These are phyloP conservation scores for Phoma sp. DNA, from an alignment of 2,329 filamentous ascomycete species.

Conservation along the genomic window DNA sequence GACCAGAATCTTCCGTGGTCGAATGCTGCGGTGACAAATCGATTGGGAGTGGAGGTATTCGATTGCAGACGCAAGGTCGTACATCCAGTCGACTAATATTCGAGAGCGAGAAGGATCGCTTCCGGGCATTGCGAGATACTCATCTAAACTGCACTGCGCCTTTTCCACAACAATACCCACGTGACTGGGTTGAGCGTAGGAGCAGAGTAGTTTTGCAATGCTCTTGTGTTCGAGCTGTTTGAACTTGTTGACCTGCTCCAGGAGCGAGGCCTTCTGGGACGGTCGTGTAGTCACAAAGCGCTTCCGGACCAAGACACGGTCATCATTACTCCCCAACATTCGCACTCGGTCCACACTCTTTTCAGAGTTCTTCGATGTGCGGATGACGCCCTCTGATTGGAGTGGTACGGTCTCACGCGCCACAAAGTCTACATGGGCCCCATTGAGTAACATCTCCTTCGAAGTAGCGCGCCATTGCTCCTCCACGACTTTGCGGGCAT, in stretches of 20 bases:
- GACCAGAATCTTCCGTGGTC: constrained; percentile 51
- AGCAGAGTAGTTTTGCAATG: constrained; percentile 48
- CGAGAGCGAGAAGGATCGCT: constrained; percentile 42
- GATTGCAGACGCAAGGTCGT: constrained; percentile 48
- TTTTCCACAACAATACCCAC: constrained; percentile 45
- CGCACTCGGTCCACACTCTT: constrained; percentile 48
- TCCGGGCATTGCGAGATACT: constrained; percentile 43
- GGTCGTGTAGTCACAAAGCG: constrained; percentile 46
- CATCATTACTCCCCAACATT: constrained; percentile 44
- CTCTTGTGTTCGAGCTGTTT: constrained; percentile 50
- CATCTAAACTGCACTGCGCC: constrained; percentile 49
- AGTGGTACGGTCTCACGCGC: constrained; percentile 48
- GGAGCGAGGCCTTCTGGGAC: constrained; percentile 44
- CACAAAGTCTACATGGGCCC: constrained; percentile 47
- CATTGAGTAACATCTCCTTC: constrained; percentile 48
- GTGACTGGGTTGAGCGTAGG: constrained; percentile 48
- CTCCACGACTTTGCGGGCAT: constrained; percentile 48
- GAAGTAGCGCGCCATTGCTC: constrained; percentile 52
- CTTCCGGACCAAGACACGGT: constrained; percentile 47
- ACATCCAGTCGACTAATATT: constrained; percentile 50
- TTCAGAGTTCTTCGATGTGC: constrained; percentile 42
- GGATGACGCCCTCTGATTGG: constrained; percentile 40
- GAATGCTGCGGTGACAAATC: constrained; percentile 48
- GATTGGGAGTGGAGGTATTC: constrained; percentile 49
- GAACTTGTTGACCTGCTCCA: constrained; percentile 49